phyloP scores from a whole-genome alignment of 140 eudicot species.

The Eryngium alpinum region DNA sequence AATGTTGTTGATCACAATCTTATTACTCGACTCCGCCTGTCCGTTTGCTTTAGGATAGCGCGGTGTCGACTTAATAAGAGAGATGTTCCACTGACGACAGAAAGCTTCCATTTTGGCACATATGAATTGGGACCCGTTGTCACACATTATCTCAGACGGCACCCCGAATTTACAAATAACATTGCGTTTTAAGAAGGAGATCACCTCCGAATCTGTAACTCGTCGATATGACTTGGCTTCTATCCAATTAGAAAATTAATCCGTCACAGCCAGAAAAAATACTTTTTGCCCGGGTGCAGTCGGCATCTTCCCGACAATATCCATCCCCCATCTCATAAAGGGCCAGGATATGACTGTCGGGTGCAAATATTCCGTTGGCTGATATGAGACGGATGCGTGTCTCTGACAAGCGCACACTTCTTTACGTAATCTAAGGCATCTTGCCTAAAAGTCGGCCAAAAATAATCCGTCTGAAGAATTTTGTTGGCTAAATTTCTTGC shows the following conservation, averaged over 20 bases:
- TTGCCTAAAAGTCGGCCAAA: background rate
- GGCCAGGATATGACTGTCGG: background rate
- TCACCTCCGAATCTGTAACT: background rate
- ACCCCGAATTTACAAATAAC: background rate
- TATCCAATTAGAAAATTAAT: no score
- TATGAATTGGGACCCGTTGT: background rate
- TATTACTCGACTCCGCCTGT: constrained; percentile 14
- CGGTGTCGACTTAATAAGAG: background rate
- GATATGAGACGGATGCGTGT: background rate
- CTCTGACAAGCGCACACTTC: background rate
- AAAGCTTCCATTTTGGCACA: background rate
- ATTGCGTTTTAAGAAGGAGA: background rate
- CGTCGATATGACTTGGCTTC: background rate
- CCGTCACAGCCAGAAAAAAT: background rate
- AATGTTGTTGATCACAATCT: background rate
- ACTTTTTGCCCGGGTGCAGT: background rate
- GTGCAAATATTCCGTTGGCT: background rate
- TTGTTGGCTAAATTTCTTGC: no score
- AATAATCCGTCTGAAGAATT: no score
- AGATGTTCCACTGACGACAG: background rate
- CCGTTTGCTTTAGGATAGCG: background rate
- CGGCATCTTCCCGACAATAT: background rate
- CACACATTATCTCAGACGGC: background rate
- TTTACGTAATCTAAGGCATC: background rate
- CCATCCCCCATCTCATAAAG: background rate